phyloP scores from a whole-genome alignment of 164 flowering plant species.

The Sedum album region DNA sequence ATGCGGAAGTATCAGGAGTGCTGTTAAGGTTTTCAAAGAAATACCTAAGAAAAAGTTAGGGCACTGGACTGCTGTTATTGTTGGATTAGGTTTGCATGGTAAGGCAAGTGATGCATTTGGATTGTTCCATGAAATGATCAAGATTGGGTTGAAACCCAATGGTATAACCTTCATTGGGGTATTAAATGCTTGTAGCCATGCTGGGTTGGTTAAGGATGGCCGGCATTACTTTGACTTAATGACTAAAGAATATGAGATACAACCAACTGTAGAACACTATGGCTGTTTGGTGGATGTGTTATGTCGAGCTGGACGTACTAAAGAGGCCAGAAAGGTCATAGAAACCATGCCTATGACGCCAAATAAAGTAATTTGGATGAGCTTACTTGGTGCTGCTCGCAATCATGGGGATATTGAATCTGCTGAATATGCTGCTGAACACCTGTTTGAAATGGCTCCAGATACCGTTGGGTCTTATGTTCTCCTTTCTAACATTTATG shows the following conservation, averaged over 20 bases:
- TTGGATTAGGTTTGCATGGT: slow-evolving; percentile 27
- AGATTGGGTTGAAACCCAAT: slow-evolving; percentile 29
- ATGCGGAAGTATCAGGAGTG: slow-evolving; percentile 26
- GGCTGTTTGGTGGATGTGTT: slow-evolving; percentile 54
- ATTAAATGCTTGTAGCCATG: slow-evolving; percentile 48
- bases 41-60: slow-evolving; percentile 21
- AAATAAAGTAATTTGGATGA: slow-evolving; percentile 44
- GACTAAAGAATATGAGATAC: slow-evolving; percentile 21
- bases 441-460: slow-evolving; percentile 32
- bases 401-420: slow-evolving; percentile 29
- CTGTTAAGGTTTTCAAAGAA: slow-evolving; percentile 15
- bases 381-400: slow-evolving; percentile 50
- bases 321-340: slow-evolving; percentile 34
- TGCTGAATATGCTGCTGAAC: slow-evolving; percentile 30
- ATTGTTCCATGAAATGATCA: slow-evolving; percentile 11
- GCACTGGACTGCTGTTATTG: slow-evolving; percentile 27
- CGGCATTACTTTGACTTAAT: slow-evolving; percentile 27
- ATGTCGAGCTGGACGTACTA: slow-evolving; percentile 36
- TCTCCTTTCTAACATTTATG: slow-evolving; percentile 41
- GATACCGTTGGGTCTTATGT: slow-evolving; percentile 33
- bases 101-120: slow-evolving; percentile 18
- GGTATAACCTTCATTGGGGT: slow-evolving; percentile 42
- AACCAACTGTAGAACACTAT: slow-evolving; percentile 35
- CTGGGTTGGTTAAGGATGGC: slow-evolving; percentile 39
- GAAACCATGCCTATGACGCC: slow-evolving; percentile 42